Conservation (phyloP, 2,329 filamentous ascomycete species). For the Acrodontium crateriforme region DNA sequence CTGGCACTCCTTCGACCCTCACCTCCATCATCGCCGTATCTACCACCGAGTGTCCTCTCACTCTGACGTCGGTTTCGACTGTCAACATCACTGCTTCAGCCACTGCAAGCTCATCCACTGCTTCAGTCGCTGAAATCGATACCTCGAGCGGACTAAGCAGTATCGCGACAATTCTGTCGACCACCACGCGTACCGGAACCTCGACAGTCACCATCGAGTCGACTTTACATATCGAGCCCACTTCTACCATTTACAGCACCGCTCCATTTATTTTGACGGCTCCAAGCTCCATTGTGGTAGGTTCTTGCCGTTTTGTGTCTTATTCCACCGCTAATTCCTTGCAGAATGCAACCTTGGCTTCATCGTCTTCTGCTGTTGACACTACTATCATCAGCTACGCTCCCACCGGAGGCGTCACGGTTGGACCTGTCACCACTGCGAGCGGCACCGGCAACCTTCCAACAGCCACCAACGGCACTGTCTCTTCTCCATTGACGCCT, state of each 20-base stretch:
- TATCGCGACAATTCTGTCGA: not conserved
- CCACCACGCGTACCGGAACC: not conserved
- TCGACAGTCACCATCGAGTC: constrained; percentile 1
- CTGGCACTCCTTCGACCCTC: constrained; percentile 19
- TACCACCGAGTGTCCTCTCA: constrained; percentile 32
- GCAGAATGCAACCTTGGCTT: not conserved
- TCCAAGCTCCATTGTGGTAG: not conserved
- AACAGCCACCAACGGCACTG: constrained; percentile 6
- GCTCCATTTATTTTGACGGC: not conserved
- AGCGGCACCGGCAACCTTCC: constrained; percentile 3
- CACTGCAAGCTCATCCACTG: not conserved
- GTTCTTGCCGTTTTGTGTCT: not conserved
- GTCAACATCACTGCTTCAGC: constrained; percentile 4
- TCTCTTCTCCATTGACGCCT: constrained; percentile 3
- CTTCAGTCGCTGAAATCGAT: not conserved
- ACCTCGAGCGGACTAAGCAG: not conserved
- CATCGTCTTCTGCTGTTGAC: not conserved
- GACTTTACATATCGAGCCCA: constrained; percentile 5
- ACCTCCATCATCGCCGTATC: constrained; percentile 27
- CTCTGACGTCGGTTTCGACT: constrained; percentile 14
- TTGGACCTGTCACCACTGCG: constrained; percentile 5
- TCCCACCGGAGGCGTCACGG: constrained; percentile 5
- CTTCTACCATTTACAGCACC: constrained; percentile 9
- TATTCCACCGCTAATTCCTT: too few species aligned
- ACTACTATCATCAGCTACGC: constrained; percentile 1